Evolutionary conservation across 768 basidiomycete species (phyloP).

Genomic region (Phanerochaete carnosa): DNA sequence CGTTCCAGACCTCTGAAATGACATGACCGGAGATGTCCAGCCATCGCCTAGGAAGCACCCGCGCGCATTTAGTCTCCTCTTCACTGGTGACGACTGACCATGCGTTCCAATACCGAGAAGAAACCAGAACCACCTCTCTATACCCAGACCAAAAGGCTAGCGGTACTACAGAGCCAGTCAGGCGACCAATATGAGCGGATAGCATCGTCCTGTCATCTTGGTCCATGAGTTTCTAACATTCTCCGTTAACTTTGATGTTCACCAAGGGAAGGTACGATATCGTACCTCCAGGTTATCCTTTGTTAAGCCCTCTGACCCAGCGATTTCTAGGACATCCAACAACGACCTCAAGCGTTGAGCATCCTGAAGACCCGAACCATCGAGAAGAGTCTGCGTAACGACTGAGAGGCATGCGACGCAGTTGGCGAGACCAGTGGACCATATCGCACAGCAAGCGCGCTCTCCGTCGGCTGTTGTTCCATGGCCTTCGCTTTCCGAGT

Average conservation of each 20-base stretch:
- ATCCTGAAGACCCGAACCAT: not conserved
- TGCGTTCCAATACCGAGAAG: constrained; percentile 42
- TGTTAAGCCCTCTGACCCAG: not conserved
- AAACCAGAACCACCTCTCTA: constrained; percentile 49
- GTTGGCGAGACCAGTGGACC: not conserved
- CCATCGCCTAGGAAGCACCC: constrained; percentile 70
- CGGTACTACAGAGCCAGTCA: constrained; percentile 49
- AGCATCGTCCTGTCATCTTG: constrained; percentile 9
- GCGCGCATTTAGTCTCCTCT: constrained; percentile 6
- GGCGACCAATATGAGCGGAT: constrained; percentile 33
- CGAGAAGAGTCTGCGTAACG: not conserved
- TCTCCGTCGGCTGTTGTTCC: constrained; percentile 15
- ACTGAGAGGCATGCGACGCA: not conserved
- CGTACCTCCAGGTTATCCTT: not conserved
- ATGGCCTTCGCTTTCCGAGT: constrained; percentile 6
- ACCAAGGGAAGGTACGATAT: not conserved
- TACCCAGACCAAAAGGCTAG: constrained; percentile 72
- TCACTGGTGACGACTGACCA: constrained; percentile 48
- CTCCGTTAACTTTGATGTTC: not conserved
- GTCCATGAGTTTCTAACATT: constrained; percentile 2
- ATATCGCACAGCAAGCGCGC: constrained; percentile 8
- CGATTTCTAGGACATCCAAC: not conserved
- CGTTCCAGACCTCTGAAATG: constrained; percentile 64
- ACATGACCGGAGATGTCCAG: constrained; percentile 64
- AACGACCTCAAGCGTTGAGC: not conserved